phyloP scores from a whole-genome alignment of 257 asterid genomes.

The Ligustrum vulgare region DNA sequence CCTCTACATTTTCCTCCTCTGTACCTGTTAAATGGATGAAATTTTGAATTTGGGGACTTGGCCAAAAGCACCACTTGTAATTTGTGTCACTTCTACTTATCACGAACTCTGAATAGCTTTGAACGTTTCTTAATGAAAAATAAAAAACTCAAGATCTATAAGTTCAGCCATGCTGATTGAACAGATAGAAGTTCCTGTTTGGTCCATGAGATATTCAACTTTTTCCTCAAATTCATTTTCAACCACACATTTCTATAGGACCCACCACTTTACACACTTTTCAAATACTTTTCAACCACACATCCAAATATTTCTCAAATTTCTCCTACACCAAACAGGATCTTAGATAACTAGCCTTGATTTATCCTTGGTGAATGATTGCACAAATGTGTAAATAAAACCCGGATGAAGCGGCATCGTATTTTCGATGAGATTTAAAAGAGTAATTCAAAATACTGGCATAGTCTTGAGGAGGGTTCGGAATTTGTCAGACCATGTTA shows the following conservation, averaged over 20 bases:
- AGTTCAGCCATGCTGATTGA: neutral
- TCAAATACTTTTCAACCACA: no score
- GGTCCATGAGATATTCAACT: no score
- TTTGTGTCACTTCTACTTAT: neutral
- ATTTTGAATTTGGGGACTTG: neutral
- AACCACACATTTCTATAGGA: no score
- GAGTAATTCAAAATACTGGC: neutral
- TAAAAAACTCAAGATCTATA: neutral
- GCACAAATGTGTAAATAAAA: neutral
- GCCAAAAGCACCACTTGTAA: neutral
- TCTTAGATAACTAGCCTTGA: neutral
- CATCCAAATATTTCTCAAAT: no score
- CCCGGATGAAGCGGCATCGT: neutral
- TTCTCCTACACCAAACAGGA: no score
- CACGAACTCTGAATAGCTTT: neutral
- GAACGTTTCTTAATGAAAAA: neutral
- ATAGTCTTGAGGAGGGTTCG: neutral
- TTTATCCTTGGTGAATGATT: neutral
- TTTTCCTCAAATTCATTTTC: no score
- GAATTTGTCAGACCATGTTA: neutral
- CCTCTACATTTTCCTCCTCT: neutral
- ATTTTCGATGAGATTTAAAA: neutral
- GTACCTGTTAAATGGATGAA: neutral
- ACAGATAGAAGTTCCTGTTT: neutral
- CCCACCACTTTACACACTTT: no score